Conservation (phyloP, 371 early-diverging fungal species). For the Saksenaea oblongispora region DNA sequence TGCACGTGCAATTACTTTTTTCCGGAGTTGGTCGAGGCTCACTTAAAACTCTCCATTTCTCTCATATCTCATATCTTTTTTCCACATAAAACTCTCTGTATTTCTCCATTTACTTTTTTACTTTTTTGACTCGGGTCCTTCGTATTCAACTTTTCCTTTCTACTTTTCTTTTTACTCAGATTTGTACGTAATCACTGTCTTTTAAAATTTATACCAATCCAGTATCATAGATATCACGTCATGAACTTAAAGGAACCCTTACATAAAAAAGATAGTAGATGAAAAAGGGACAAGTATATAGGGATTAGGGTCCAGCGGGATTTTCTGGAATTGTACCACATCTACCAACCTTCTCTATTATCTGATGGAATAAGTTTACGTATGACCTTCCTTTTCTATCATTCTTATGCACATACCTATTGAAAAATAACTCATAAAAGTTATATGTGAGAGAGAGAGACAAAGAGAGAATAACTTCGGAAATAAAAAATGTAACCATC, state of each 20-base stretch:
- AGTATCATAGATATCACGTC: not conserved
- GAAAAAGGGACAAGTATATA: too few species aligned
- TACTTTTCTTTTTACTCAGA: not conserved
- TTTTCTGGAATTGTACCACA: not conserved
- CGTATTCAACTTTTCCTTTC: not conserved
- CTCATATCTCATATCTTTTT: too few species aligned
- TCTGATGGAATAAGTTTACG: too few species aligned
- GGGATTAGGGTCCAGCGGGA: slow-evolving; percentile 1
- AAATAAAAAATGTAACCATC: too few species aligned
- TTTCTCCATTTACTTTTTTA: not conserved
- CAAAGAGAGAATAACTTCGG: too few species aligned
- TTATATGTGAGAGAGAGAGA: too few species aligned
- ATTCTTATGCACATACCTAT: too few species aligned
- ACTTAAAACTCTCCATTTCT: not conserved
- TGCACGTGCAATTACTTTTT: slow-evolving; percentile 5
- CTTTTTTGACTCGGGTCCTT: not conserved
- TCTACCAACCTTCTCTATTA: too few species aligned
- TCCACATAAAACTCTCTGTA: too few species aligned
- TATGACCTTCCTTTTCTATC: too few species aligned
- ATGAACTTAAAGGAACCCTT: not conserved
- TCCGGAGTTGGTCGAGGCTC: not conserved
- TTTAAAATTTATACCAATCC: not conserved
- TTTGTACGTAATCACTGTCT: not conserved
- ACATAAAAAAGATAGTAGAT: not conserved
- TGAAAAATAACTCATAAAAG: too few species aligned